A percentile compares a stretch with the other conserved stretches of the same genome.
Evolutionary conservation across 2,329 filamentous ascomycete genomes (phyloP).

Genomic region (Cytospora schulzeri): DNA sequence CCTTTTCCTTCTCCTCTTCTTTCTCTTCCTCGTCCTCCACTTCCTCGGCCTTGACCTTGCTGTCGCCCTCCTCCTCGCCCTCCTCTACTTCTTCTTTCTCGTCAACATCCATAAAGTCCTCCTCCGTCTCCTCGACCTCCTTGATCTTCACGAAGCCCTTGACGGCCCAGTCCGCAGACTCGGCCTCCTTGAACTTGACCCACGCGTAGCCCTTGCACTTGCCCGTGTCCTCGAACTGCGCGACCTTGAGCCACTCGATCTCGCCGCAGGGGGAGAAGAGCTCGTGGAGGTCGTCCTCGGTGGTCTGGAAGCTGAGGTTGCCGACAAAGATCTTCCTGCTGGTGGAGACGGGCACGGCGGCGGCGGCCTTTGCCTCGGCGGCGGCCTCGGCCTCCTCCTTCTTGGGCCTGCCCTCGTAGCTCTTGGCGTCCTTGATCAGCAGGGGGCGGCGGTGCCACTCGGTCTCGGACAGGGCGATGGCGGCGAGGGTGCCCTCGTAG

Average conservation of each 20-base stretch:
- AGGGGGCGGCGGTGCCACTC: constrained; percentile 75
- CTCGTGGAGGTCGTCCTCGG: constrained; percentile 75
- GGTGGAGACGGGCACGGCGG: constrained; percentile 37
- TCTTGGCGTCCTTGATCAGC: constrained; percentile 90
- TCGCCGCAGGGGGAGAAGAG: constrained; percentile 86
- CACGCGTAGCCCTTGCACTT: constrained; percentile 98
- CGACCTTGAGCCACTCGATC: constrained; percentile 81
- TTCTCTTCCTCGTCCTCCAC: constrained; percentile 40
- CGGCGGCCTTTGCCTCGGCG: constrained; percentile 35
- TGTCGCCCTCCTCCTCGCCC: constrained; percentile 47
- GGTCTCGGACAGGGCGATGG: constrained; percentile 83
- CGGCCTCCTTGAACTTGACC: constrained; percentile 84
- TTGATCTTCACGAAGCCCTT: constrained; percentile 77
- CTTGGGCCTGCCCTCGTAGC: constrained; percentile 84
- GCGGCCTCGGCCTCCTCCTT: constrained; percentile 45
- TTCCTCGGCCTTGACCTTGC: constrained; percentile 37
- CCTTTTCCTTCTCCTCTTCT: constrained; percentile 32
- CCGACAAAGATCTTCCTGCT: constrained; percentile 85
- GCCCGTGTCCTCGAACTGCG: constrained; percentile 93
- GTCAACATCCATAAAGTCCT: constrained; percentile 57
- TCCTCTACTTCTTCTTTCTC: constrained; percentile 47
- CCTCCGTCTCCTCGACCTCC: constrained; percentile 64
- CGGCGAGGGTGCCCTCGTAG: constrained; percentile 70
- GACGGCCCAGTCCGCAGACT: constrained; percentile 74
- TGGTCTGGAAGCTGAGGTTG: constrained; percentile 81